Evolutionary conservation across 1,139 yeast species (phyloP).

Genomic region (Kazachstania sp.): DNA sequence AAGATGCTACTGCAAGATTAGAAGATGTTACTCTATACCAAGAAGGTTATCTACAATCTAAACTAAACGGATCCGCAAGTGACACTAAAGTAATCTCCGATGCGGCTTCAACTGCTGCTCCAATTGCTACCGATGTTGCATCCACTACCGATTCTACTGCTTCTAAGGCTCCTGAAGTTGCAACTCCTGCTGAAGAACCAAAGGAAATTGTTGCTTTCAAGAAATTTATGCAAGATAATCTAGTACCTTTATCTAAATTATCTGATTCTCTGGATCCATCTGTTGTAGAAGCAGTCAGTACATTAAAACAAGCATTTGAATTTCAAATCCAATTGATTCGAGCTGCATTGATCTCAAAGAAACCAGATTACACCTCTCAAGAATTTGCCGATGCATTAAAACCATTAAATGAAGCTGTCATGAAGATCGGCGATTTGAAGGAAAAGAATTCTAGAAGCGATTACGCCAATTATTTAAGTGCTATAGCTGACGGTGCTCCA

Average conservation of each 20-base stretch:
- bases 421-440: constrained; percentile 52
- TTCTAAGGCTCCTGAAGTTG: constrained; percentile 13
- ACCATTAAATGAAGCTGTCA: constrained; percentile 61
- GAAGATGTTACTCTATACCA: constrained; percentile 83
- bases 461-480: constrained; percentile 61
- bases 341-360: constrained; percentile 51
- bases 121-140: constrained; percentile 7
- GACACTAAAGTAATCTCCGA: not conserved
- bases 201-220: constrained; percentile 48
- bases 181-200: constrained; percentile 30
- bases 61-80: constrained; percentile 13
- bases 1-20: constrained; percentile 86
- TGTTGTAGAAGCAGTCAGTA: constrained; percentile 52
- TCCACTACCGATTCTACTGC: constrained; percentile 11
- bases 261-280: constrained; percentile 56
- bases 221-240: constrained; percentile 41
- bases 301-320: constrained; percentile 50
- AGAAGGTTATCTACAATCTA: constrained; percentile 38
- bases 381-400: constrained; percentile 48
- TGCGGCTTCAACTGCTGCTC: not conserved
- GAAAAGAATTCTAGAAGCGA: constrained; percentile 66
- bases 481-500: constrained; percentile 84
- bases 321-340: constrained; percentile 52
- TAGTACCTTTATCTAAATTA: constrained; percentile 51
- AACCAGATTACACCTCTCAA: constrained; percentile 54